Percentiles rank a stretch among this genome's conserved stretches.
Conservation (phyloP, 176 grass and related monocot species). For the Cenchrus americanus region DNA sequence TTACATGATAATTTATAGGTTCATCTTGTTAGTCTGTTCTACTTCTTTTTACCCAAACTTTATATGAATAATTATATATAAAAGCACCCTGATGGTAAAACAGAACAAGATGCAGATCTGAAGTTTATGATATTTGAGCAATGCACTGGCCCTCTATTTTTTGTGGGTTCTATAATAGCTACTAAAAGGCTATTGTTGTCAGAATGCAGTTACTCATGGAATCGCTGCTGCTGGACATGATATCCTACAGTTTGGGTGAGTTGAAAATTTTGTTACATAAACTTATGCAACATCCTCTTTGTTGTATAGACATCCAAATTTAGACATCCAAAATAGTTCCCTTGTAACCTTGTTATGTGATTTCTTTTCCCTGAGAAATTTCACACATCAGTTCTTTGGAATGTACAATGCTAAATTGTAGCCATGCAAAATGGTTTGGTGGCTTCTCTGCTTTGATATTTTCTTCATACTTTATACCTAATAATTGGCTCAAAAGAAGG, state of each 20-base stretch:
- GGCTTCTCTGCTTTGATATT: conserved; percentile 20
- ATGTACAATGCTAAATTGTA: neutral
- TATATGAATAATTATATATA: conserved; percentile 13
- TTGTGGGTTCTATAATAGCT: neutral
- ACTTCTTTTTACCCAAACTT: neutral
- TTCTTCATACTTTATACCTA: conserved; percentile 13
- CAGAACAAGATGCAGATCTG: neutral
- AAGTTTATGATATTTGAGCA: conserved; percentile 32
- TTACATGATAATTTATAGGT: too few relatives aligned
- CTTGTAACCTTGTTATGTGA: neutral
- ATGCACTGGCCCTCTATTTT: neutral
- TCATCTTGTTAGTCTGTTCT: conserved; percentile 6
- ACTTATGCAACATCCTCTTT: conserved; percentile 10
- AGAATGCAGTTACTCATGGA: conserved; percentile 84
- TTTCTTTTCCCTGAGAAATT: neutral
- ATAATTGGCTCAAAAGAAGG: conserved; percentile 1
- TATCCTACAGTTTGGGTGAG: conserved; percentile 94
- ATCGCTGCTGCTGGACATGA: conserved; percentile 71
- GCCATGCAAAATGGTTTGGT: neutral
- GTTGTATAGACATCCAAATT: neutral
- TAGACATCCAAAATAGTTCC: neutral
- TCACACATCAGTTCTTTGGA: neutral
- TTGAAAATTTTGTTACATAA: conserved; percentile 36
- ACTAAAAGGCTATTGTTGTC: conserved; percentile 41
- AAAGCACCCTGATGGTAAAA: conserved; percentile 20